A percentile compares a stretch with the other conserved stretches of the same genome.
These are phyloP conservation scores for Trichoderma parareesei DNA, from an alignment of 495 filamentous ascomycete species.

Conservation along the genomic window DNA sequence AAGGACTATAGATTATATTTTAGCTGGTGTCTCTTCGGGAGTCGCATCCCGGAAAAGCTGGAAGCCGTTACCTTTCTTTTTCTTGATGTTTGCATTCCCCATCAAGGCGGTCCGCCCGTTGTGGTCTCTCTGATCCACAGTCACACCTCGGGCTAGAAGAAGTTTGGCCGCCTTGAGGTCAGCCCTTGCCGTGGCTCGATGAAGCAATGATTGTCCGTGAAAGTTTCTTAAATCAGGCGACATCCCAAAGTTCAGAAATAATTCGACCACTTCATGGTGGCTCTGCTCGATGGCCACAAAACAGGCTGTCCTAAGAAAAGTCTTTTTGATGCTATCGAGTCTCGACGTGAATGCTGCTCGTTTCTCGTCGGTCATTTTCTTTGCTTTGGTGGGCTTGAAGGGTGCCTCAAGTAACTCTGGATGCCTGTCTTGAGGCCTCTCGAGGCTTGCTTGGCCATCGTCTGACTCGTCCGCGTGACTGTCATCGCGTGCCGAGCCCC, in stretches of 20 bases:
- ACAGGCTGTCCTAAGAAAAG: not conserved
- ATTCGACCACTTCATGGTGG: not conserved
- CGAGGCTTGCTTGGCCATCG: too few species aligned
- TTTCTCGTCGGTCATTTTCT: not conserved
- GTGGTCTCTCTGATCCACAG: not conserved
- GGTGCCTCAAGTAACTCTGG: too few species aligned
- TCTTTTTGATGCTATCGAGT: not conserved
- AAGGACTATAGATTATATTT: not conserved
- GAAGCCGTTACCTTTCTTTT: not conserved
- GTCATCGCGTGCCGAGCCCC: too few species aligned
- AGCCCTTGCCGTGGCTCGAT: not conserved
- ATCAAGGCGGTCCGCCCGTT: not conserved
- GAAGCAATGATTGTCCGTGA: not conserved
- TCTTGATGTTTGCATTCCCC: not conserved
- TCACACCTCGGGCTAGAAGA: not conserved
- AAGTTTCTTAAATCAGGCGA: not conserved
- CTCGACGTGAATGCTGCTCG: not conserved
- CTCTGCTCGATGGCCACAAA: not conserved
- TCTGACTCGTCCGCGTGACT: too few species aligned
- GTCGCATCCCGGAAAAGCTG: not conserved
- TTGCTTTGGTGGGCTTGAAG: too few species aligned
- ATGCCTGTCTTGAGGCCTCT: too few species aligned
- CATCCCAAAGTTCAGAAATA: not conserved
- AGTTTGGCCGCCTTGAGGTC: not conserved
- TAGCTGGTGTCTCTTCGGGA: not conserved